Evolutionary conservation across 768 basidiomycete species (phyloP), one percentile per base, ranked within the genome.

Genomic region (Leccinum subgranulosum): DNA sequence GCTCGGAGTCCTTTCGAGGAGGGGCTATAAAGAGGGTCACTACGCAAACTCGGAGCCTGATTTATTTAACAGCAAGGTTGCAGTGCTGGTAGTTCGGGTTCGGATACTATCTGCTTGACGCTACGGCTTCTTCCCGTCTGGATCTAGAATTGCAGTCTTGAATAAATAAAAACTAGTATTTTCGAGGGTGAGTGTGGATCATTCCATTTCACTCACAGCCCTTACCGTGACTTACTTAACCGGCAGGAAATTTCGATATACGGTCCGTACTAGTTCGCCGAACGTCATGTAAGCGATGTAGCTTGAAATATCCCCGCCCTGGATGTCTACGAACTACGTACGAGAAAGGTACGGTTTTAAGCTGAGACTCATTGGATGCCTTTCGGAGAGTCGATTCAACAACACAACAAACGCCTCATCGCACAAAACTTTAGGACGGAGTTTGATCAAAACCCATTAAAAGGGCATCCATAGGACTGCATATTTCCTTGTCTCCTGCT

Each of bases 21-120:
- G 53, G 58, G 63, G 54, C 47, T 71, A 64, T 63, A 64, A 31
- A 66, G 62, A 60, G 54, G 60, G 54, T n/a, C 36, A 25, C 25
- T 34, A 41, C 46, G 21, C 48, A 49, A 53, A 54, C 39, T 41
- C 39, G 39, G 53, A 57, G 39, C 49, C 43, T 52, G 59, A 51
- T 69, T 57, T 74, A 71, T 74, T 72, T 70, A 63, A 66, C 57
- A 53, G 46, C 46, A 31, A 25, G 5, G 53, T 61, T 63, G 66
- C 65, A 52, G 67, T 69, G 63, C 67, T 45, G 25, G 46, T 59
- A 54, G 14, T 41, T 41, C 36, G 60, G 64, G 31, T 59, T 61
- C 66, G 69, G 71, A 61, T 47, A 67, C 62, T 71, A 73, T 49
- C 54, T 58, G 34, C 36, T 56, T 21, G 56, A 45, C 47, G 49